Evolutionary conservation across 768 basidiomycete species (phyloP).

Genomic region (Kwoniella sp.): DNA sequence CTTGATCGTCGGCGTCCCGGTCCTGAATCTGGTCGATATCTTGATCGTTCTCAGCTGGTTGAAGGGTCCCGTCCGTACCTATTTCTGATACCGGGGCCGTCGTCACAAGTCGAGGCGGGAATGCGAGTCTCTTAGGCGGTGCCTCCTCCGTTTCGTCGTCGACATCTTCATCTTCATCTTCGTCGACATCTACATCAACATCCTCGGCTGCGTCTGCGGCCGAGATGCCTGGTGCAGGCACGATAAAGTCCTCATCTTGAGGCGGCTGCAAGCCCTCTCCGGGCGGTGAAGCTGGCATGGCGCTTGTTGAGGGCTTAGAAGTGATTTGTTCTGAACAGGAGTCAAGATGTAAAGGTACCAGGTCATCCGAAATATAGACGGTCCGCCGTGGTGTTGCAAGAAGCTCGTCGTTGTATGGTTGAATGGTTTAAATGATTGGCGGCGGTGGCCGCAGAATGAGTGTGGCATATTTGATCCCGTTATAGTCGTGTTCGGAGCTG

Average conservation of each 20-base stretch:
- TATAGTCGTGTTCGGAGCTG: not conserved
- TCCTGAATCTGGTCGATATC: slow-evolving; percentile 32
- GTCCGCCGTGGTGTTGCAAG: too few species aligned
- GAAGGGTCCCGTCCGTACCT: slow-evolving; percentile 56
- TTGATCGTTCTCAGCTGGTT: slow-evolving; percentile 27
- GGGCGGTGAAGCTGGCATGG: slow-evolving; percentile 33
- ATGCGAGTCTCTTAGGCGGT: slow-evolving; percentile 26
- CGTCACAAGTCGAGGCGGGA: slow-evolving; percentile 52
- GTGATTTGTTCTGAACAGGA: too few species aligned
- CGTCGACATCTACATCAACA: slow-evolving; percentile 52
- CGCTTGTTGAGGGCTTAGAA: not conserved
- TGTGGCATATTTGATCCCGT: slow-evolving; percentile 2
- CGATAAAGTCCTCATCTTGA: not conserved
- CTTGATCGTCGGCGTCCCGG: slow-evolving; percentile 37
- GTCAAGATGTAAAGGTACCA: too few species aligned
- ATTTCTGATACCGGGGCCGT: slow-evolving; percentile 47
- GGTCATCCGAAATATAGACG: too few species aligned
- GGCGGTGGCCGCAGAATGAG: not conserved
- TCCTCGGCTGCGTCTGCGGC: not conserved
- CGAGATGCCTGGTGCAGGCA: not conserved
- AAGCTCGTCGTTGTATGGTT: too few species aligned
- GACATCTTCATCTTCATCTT: slow-evolving; percentile 69
- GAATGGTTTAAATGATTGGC: not conserved
- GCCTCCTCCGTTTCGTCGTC: slow-evolving; percentile 67
- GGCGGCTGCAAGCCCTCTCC: not conserved